phyloP scores from a whole-genome alignment of 169 alveolate species.

The Plasmodium relictum region DNA sequence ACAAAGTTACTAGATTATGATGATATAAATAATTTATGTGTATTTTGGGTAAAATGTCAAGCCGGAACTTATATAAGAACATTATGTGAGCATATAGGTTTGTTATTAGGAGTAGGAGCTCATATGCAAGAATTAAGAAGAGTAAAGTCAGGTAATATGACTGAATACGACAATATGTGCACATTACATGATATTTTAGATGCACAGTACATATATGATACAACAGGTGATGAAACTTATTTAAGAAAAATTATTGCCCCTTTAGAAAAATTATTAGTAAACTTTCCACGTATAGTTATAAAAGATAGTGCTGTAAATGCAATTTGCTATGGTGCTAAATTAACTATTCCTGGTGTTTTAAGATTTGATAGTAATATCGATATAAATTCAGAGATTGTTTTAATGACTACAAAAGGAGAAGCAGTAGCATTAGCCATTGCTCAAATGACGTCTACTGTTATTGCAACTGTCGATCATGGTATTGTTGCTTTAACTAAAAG shows the following conservation, averaged over 20 bases:
- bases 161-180: slow-evolving; percentile 97
- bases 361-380: slow-evolving; percentile 98
- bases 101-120: slow-evolving; percentile 98
- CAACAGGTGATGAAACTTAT: slow-evolving; percentile 96
- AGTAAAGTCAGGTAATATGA: slow-evolving; percentile 97
- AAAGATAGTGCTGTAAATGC: slow-evolving; percentile 99
- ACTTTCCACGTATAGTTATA: slow-evolving; percentile 97
- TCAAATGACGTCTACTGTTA: slow-evolving; percentile 99
- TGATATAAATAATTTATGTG: slow-evolving; percentile 96
- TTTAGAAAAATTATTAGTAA: slow-evolving; percentile 95
- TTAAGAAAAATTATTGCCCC: slow-evolving; percentile 98
- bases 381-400: slow-evolving; percentile 96
- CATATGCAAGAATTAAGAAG: slow-evolving; percentile 99
- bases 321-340: slow-evolving; percentile 99
- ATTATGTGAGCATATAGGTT: slow-evolving; percentile 99
- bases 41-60: slow-evolving; percentile 99
- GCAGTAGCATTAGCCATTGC: slow-evolving; percentile 99
- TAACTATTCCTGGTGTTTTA: slow-evolving; percentile 99
- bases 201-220: slow-evolving; percentile 96
- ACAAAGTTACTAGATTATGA: slow-evolving; percentile 98
- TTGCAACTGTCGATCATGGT: slow-evolving; percentile 99
- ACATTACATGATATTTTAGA: slow-evolving; percentile 99
- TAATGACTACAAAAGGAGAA: slow-evolving; percentile 99
- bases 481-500: slow-evolving; percentile 98
- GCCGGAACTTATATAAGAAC: slow-evolving; percentile 99